Evolutionary conservation across 495 filamentous ascomycete genomes (phyloP).

Genomic region (Geoglossum glabrum): DNA sequence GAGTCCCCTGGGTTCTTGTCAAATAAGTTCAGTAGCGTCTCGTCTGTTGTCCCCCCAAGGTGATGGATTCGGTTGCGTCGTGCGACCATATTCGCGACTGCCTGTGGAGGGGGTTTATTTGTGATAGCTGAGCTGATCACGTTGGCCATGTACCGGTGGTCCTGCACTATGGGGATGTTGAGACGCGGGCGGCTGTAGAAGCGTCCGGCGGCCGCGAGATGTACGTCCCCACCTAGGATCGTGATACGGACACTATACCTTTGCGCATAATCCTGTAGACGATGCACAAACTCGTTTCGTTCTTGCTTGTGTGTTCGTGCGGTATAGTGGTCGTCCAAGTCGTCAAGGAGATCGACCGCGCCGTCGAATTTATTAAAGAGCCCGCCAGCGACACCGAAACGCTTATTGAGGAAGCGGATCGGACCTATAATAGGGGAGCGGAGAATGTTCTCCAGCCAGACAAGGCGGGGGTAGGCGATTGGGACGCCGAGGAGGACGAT

Average conservation of each 20-base stretch:
- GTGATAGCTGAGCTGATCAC: conserved; percentile 65
- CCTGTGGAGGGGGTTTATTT: conserved; percentile 78
- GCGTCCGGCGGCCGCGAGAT: conserved; percentile 52
- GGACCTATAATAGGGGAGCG: conserved; percentile 64
- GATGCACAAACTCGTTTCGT: conserved; percentile 49
- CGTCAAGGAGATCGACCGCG: conserved; percentile 72
- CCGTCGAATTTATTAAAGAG: conserved; percentile 92
- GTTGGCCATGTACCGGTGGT: conserved; percentile 57
- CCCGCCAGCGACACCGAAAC: conserved; percentile 66
- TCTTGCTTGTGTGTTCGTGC: conserved; percentile 81
- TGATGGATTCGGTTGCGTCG: conserved; percentile 83
- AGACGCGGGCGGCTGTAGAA: conserved; percentile 53
- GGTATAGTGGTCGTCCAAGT: conserved; percentile 90
- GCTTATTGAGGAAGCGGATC: conserved; percentile 73
- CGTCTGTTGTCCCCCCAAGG: conserved; percentile 64
- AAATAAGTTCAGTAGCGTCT: conserved; percentile 74
- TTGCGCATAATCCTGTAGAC: conserved; percentile 52
- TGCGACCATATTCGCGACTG: conserved; percentile 76
- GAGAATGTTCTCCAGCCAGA: conserved; percentile 65
- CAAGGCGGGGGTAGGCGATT: conserved; percentile 82
- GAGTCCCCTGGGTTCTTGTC: conserved; percentile 57
- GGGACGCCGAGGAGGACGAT: conserved; percentile 36
- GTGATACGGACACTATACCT: conserved; percentile 59
- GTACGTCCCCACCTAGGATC: conserved; percentile 67
- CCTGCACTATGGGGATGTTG: conserved; percentile 35